Percentiles rank a stretch among this genome's conserved stretches.
These are phyloP conservation scores for Russula griseocarnosa DNA, from an alignment of 768 basidiomycete genomes.

Conservation along the genomic window DNA sequence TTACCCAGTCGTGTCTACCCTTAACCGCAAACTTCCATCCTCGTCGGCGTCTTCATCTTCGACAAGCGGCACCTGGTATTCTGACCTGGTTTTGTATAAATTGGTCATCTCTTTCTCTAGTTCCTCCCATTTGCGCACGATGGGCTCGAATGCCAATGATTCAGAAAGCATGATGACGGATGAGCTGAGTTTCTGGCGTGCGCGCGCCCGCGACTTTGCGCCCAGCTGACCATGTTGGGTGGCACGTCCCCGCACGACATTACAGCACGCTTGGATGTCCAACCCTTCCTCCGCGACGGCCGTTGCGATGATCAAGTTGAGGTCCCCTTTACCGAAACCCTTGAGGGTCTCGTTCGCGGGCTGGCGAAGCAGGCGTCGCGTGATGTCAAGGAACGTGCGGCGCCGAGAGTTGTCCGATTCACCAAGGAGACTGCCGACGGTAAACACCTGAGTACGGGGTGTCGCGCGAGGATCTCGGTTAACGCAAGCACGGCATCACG, in stretches of 20 bases:
- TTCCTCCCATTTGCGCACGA: conserved; percentile 51
- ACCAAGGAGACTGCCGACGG: conserved; percentile 61
- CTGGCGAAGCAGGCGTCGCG: conserved; percentile 50
- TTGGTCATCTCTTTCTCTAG: conserved; percentile 59
- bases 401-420: conserved; percentile 55
- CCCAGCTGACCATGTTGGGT: conserved; percentile 77
- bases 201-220: conserved; percentile 81
- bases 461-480: conserved; percentile 53
- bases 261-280: conserved; percentile 77
- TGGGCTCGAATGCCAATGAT: conserved; percentile 40
- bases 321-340: conserved; percentile 64
- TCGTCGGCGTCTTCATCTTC: conserved; percentile 30
- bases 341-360: conserved; percentile 52
- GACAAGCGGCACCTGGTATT: conserved; percentile 15
- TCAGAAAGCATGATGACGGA: conserved; percentile 69
- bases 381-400: conserved; percentile 66
- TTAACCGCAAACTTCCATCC: conserved; percentile 42
- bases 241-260: conserved; percentile 74
- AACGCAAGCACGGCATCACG: conserved; percentile 72
- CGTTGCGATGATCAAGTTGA: conserved; percentile 70
- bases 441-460: conserved; percentile 52
- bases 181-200: conserved; percentile 57
- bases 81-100: conserved; percentile 48
- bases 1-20: conserved; percentile 61
- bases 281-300: conserved; percentile 84